Percentiles rank a stretch among this genome's conserved stretches.
phyloP scores from a whole-genome alignment of 2,329 filamentous ascomycete species.

The Pyrenophora teres region DNA sequence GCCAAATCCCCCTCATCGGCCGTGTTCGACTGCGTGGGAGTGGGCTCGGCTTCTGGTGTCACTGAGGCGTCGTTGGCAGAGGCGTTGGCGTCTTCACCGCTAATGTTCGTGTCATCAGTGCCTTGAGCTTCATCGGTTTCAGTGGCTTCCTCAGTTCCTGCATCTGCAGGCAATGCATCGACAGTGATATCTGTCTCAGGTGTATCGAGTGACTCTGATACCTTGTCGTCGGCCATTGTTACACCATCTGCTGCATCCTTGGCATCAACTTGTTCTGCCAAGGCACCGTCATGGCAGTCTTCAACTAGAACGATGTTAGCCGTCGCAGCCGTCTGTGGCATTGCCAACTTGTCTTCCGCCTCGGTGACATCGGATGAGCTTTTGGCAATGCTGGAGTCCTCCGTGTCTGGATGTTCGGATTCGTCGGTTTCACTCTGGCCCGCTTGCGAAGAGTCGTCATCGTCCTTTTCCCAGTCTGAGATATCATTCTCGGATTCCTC shows the following conservation, averaged over 20 bases:
- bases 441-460: constrained; percentile 3
- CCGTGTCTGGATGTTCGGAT: constrained; percentile 6
- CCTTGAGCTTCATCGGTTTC: background rate
- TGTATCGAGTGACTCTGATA: background rate
- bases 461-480: constrained; percentile 5
- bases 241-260: background rate
- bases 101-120: too few species aligned
- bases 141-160: background rate
- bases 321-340: background rate
- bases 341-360: constrained; percentile 2
- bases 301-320: background rate
- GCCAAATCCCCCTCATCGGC: background rate
- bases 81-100: too few species aligned
- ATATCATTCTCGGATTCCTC: background rate
- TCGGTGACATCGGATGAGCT: background rate
- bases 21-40: background rate
- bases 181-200: background rate
- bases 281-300: background rate
- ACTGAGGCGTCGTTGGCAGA: background rate
- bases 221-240: background rate
- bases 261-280: background rate
- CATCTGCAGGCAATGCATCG: background rate
- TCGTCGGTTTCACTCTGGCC: constrained; percentile 8
- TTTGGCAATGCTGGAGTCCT: background rate
- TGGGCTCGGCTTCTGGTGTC: background rate